These are phyloP conservation scores for Cafeteria roenbergensis DNA, from an alignment of 108 stramenopile genomes.

Conservation along the genomic window DNA sequence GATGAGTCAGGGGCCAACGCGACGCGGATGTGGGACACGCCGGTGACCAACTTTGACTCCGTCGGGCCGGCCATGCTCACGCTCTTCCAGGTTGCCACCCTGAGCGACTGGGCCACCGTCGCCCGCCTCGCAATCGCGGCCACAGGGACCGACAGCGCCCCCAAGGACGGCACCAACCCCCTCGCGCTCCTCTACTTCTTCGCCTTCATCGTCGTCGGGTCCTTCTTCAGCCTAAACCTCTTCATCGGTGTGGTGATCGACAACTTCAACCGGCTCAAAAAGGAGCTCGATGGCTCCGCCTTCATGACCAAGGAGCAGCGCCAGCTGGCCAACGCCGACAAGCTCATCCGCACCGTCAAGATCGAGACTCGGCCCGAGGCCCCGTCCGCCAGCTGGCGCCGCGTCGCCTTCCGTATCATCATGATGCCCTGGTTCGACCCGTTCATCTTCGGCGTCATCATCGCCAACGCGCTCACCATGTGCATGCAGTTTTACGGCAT, in stretches of 20 bases:
- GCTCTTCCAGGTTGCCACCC: slow-evolving; percentile 50
- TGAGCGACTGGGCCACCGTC: slow-evolving; percentile 52
- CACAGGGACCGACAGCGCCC: slow-evolving; percentile 13
- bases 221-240: slow-evolving; percentile 40
- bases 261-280: slow-evolving; percentile 21
- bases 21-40: slow-evolving; percentile 14
- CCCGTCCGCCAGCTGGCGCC: slow-evolving; percentile 20
- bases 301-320: slow-evolving; percentile 46
- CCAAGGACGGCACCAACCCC: slow-evolving; percentile 7
- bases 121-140: slow-evolving; percentile 35
- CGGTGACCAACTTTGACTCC: slow-evolving; percentile 45
- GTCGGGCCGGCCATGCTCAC: slow-evolving; percentile 42
- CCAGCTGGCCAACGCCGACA: slow-evolving; percentile 46
- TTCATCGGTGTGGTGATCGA: slow-evolving; percentile 34
- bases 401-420: slow-evolving; percentile 32
- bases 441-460: slow-evolving; percentile 40
- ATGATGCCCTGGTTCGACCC: slow-evolving; percentile 28
- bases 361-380: slow-evolving; percentile 24
- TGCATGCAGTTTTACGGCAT: slow-evolving; percentile 37
- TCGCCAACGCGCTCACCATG: slow-evolving; percentile 34
- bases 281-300: neutral
- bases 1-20: too few relatives aligned
- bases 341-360: slow-evolving; percentile 38
- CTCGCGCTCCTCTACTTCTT: slow-evolving; percentile 30
- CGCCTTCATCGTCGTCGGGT: slow-evolving; percentile 35